Evolutionary conservation across 2,329 filamentous ascomycete genomes (phyloP).

Genomic region (Leptographium procerum): DNA sequence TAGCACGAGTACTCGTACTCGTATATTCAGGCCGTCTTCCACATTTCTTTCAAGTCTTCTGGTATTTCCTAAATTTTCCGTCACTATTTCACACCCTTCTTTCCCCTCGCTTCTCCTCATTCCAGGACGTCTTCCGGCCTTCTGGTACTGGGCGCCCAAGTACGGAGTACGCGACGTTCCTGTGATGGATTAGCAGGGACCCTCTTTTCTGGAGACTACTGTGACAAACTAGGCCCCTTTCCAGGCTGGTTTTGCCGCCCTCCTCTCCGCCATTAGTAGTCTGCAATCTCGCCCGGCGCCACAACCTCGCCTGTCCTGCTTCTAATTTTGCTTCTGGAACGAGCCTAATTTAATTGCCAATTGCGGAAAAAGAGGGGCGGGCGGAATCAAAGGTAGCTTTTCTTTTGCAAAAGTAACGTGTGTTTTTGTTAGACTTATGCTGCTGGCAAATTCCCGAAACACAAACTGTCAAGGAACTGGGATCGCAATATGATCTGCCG

Average conservation of each 20-base stretch:
- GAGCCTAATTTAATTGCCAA: not conserved
- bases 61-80: too few relatives aligned
- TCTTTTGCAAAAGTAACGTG: not conserved
- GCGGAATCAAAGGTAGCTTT: not conserved
- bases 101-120: not conserved
- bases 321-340: not conserved
- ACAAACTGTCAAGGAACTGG: constrained; percentile 12
- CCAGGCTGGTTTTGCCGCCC: not conserved
- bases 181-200: not conserved
- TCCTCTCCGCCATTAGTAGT: not conserved
- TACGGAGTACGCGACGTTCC: not conserved
- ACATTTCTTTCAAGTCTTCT: too few relatives aligned
- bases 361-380: not conserved
- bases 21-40: not conserved
- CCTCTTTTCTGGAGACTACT: not conserved
- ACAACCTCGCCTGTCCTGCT: not conserved
- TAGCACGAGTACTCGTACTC: not conserved
- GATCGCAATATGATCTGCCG: constrained; percentile 9
- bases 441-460: constrained; percentile 11
- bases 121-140: not conserved
- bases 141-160: not conserved
- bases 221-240: not conserved
- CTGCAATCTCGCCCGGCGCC: not conserved
- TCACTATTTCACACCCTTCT: too few relatives aligned
- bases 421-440: not conserved